Base-by-base conservation (phyloP, 202 grass and related monocot species). In the Saccharum hybrid region DNA sequence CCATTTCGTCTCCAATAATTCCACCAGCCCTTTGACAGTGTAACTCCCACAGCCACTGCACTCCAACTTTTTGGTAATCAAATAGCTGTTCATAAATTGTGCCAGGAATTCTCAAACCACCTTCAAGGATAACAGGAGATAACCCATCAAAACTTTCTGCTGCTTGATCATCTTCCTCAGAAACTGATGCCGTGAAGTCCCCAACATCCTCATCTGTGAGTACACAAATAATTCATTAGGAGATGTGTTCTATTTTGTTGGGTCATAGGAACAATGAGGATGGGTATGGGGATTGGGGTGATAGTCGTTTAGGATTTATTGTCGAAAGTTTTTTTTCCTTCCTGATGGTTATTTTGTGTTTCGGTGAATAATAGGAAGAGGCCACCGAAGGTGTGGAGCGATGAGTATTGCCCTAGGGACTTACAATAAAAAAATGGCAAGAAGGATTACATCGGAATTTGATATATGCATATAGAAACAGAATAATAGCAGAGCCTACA, bases 1-100 rank as follows among this genome's bases (percentile, higher is more conserved):
- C 96, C 96, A 98, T 98, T 86, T 98, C 95, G 64, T 98, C 96
- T 22, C 96, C 96, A 85, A 98, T 95, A 59, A 98, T 98, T 66
- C 94, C 94, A 80, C 94, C 94, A 56, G 86, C 87, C 57, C 90
- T 91, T 84, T 98, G 96, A 71, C 96, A 98, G 76, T 98, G 92
- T 49, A 95, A 91, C 77, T 93, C 96, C 96, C 96, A 98, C 21
- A 98, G 70, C 96, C 92, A 98, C 62, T 98, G 92, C 72, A 98
- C 92, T 63, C 96, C 92, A 26, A 98, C 91, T 74, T 95, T 98
- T 84, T 98, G 92, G 83, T 95, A 95, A 76, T 98, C 96, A 84
- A 98, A 95, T 66, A 98, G 81, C 51, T 93, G 76, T 31, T 80
- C 68, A 67, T 90, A 95, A 75, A 98, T 73, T 77, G 48, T 28